Base-by-base conservation (phyloP, 2,329 filamentous ascomycete genomes). In the Nemania diffusa region DNA sequence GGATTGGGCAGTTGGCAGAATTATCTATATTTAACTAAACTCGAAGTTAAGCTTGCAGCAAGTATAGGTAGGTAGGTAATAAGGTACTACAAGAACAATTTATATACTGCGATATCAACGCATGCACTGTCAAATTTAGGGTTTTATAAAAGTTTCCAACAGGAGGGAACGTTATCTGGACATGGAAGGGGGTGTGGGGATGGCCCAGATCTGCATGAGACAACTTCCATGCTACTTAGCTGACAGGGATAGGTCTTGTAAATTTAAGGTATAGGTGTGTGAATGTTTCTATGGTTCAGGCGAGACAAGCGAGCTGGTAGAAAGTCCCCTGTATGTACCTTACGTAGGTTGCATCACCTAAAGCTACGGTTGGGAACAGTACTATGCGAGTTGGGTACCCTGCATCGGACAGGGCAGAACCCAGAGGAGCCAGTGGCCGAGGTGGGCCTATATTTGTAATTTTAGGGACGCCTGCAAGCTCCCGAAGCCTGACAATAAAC, bases 401-500 rank as follows among this genome's bases (percentile, higher is more conserved):
- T 53, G 22, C 34, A 44, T 55, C 26, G 26, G 27, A 32, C 51
- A 27, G 20, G 52, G 51, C 52, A 24, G 52, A n/a, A 46, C 22
- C 29, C 24, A 24, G 55, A 46, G 40, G 37, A 27, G 42, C 42
- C 27, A 57, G 57, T 26, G 29, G 51, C 52, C n/a, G 32, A 40
- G 24, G 61, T 57, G 65, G 61, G 34, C 61, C 65, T 44, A 67
- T 46, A 67, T 64, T 67, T 67, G 61, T 64, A 51, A 64, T 64
- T 64, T 60, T 67, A 60, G 57, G 24, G 50, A 11, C 56, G 34
- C 42, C 57, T 64, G 29, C 29, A 65, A 37, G 51, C 42, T 57
- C 52, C 61, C 65, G 60, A 68, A 48, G 40, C 55, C 59, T 55
- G 26, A 53, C 46, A 40, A 69, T 50, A 52, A 69, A 57, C 65